Evolutionary conservation across 371 early-diverging fungal genomes (phyloP).

Genomic region (Lichtheimia corymbifera): DNA sequence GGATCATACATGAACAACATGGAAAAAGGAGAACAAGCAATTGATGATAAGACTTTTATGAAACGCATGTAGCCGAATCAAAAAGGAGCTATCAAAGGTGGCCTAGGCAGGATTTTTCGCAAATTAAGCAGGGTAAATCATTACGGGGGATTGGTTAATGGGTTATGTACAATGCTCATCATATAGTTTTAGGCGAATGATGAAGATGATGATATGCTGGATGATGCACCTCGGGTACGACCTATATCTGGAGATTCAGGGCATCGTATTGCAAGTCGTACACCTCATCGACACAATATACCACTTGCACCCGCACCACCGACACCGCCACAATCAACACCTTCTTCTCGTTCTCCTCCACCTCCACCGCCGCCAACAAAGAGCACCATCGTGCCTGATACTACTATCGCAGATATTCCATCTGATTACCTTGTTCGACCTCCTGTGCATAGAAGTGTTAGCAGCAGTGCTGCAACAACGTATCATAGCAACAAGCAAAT

Average conservation of each 20-base stretch:
- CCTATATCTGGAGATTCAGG: conserved; percentile 10
- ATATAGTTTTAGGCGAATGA: conserved; percentile 9
- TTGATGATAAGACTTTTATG: neutral
- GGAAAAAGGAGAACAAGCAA: neutral
- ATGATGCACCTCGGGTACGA: conserved; percentile 20
- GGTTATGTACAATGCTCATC: neutral
- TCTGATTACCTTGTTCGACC: conserved; percentile 1
- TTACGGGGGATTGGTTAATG: neutral
- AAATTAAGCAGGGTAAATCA: conserved; percentile 22
- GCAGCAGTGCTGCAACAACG: no score
- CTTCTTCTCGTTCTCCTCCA: no score
- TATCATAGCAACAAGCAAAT: conserved; percentile 2
- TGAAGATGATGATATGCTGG: conserved; percentile 20
- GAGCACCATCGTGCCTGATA: neutral
- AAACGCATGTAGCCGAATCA: conserved; percentile 9
- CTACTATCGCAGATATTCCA: conserved; percentile 5
- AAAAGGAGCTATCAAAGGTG: conserved; percentile 17
- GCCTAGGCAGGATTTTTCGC: conserved; percentile 22
- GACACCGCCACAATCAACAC: conserved; percentile 2
- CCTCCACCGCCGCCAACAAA: neutral
- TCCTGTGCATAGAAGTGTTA: neutral
- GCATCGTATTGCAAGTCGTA: conserved; percentile 12
- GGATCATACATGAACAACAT: no score
- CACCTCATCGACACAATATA: conserved; percentile 23
- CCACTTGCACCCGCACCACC: conserved; percentile 27